Conservation (phyloP, 495 filamentous ascomycete species). For the Aspergillus coremiiformis region DNA sequence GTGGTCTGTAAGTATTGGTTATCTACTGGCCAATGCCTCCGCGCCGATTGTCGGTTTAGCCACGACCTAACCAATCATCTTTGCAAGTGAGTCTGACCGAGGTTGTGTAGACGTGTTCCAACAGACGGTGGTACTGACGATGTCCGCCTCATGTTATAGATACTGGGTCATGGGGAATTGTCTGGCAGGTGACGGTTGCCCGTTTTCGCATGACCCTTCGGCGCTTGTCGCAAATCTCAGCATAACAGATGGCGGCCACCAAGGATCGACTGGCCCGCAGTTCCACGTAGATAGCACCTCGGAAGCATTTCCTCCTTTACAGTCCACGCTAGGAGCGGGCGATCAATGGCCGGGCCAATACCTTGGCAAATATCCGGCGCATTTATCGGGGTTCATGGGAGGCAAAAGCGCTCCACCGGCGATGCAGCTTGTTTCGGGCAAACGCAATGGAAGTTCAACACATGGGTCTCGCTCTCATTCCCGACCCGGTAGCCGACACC, state of each 20-base stretch:
- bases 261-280: conserved; percentile 30
- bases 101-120: not conserved
- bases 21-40: conserved; percentile 82
- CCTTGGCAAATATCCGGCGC: conserved; percentile 31
- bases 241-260: conserved; percentile 49
- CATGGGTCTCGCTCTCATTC: conserved; percentile 58
- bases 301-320: conserved; percentile 80
- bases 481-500: conserved; percentile 79
- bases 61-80: conserved; percentile 93
- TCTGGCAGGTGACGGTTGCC: conserved; percentile 86
- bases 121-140: conserved; percentile 3
- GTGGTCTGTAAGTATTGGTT: conserved; percentile 96
- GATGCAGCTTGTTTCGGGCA: conserved; percentile 34
- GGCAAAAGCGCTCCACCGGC: conserved; percentile 22
- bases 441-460: conserved; percentile 43
- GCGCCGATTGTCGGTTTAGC: conserved; percentile 94
- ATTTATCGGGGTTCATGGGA: conserved; percentile 24
- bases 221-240: conserved; percentile 62
- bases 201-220: conserved; percentile 95
- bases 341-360: conserved; percentile 57
- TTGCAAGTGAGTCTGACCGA: conserved; percentile 74
- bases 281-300: conserved; percentile 72
- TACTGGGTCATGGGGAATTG: conserved; percentile 98
- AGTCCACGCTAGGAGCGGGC: conserved; percentile 26
- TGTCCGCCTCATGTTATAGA: conserved; percentile 36